phyloP scores from a whole-genome alignment of 345 rosid genomes.

The Anacardium occidentale region DNA sequence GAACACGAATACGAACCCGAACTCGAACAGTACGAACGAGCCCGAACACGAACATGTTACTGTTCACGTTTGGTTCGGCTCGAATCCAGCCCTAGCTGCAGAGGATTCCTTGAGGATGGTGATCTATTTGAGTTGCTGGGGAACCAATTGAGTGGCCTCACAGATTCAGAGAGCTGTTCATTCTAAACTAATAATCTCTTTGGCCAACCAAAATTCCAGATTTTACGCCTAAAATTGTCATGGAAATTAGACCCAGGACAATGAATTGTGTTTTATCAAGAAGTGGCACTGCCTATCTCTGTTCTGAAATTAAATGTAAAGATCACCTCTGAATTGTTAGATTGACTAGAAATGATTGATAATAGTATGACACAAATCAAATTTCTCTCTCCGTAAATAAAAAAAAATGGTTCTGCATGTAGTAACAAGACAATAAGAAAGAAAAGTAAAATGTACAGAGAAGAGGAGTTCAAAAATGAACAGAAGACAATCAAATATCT shows the following conservation, averaged over 20 bases:
- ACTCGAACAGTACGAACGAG: too few relatives aligned
- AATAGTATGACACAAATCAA: neutral
- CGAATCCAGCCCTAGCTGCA: too few relatives aligned
- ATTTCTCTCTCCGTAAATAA: neutral
- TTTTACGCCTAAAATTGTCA: neutral
- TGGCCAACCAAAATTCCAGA: neutral
- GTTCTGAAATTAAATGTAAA: neutral
- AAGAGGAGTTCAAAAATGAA: neutral
- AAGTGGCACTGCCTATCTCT: neutral
- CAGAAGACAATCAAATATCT: constrained; percentile 12
- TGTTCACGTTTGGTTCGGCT: too few relatives aligned
- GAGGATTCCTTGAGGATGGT: constrained; percentile 28
- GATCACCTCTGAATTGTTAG: neutral
- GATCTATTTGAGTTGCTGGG: constrained; percentile 33
- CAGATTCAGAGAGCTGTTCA: constrained; percentile 1
- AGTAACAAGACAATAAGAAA: constrained; percentile 6
- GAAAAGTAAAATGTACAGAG: neutral
- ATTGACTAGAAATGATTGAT: too few relatives aligned
- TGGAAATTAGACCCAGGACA: neutral
- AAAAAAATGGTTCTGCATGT: neutral
- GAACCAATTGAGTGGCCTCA: constrained; percentile 11
- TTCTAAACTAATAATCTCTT: neutral
- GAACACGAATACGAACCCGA: too few relatives aligned
- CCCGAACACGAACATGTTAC: too few relatives aligned
- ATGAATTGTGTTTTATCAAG: neutral